Base-by-base conservation (phyloP, 768 basidiomycete genomes). In the Ramaria sp. region DNA sequence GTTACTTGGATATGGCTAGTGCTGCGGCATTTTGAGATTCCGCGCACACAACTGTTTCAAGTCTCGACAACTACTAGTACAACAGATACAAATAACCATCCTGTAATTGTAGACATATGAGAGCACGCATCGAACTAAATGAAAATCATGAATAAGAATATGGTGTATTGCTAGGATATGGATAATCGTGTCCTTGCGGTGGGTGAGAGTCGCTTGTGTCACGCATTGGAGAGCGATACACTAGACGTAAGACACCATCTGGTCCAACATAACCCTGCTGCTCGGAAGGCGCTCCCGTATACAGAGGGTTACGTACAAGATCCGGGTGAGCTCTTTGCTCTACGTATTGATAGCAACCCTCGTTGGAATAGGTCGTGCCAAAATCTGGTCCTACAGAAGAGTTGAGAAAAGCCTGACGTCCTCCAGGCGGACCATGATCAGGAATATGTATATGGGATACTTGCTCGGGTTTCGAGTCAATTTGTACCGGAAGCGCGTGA, bases 121-220 rank as follows among this genome's bases (percentile, higher is more conserved):
- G 39, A 13, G 39, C 39, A 41, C n/a, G n/a, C 39, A 41, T 27
- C 27, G 4, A 43, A 43, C 17, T 1, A 43, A 43, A 4, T 17
- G 11, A 17, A 17, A 17, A 39, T 52, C 34, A 37, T 24, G 51
- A 52, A 52, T 52, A 52, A 52, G 17, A 52, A 52, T 52, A 52
- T 22, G 51, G 51, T 24, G 24, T 30, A 52, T 39, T 39, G 51
- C 33, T 13, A 7, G 33, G 51, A 19, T 20, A 52, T 5, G 51
- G 24, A 9, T 52, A 31, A 33, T 39, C 20, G 7, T 39, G 17
- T 15, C 51, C 51, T 39, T 34, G 33, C 12, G 51, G 7, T 9
- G 51, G n/a, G 7, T 34, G 51, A 34, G 37, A 22, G 1, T 52
- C 11, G 19, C 13, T 51, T 11, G 24, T 20, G 12, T 20, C 48